A percentile compares a stretch with the other conserved stretches of the same genome.
These are phyloP conservation scores for Tetracladium maxilliforme DNA, from an alignment of 2,329 filamentous ascomycete genomes.

Conservation along the genomic window DNA sequence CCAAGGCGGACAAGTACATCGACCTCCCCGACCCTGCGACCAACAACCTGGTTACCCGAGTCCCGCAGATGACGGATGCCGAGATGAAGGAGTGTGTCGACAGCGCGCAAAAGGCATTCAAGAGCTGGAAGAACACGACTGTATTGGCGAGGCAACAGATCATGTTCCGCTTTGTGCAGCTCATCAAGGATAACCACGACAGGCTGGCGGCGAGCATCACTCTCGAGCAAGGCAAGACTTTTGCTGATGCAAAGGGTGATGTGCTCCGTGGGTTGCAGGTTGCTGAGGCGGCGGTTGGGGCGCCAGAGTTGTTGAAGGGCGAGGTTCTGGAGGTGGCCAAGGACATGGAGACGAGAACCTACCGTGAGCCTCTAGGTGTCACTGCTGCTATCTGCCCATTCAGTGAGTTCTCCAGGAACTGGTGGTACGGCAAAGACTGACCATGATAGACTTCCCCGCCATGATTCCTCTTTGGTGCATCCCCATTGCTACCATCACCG, in stretches of 20 bases:
- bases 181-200: constrained; percentile 78
- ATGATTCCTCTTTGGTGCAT: constrained; percentile 93
- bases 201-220: constrained; percentile 73
- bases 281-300: constrained; percentile 67
- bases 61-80: constrained; percentile 66
- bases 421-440: constrained; percentile 5
- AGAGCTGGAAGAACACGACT: constrained; percentile 57
- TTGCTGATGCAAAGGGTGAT: constrained; percentile 66
- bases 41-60: constrained; percentile 71
- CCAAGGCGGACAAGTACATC: constrained; percentile 57
- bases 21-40: constrained; percentile 73
- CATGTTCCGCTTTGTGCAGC: constrained; percentile 72
- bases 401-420: constrained; percentile 36
- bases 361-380: constrained; percentile 69
- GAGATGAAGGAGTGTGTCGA: constrained; percentile 65
- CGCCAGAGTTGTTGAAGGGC: constrained; percentile 69
- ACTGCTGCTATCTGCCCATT: constrained; percentile 79
- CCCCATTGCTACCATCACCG: constrained; percentile 69
- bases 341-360: constrained; percentile 80
- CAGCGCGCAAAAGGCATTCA: constrained; percentile 63
- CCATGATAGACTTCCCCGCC: constrained; percentile 77
- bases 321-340: constrained; percentile 76
- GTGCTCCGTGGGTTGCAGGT: constrained; percentile 74
- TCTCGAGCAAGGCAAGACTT: constrained; percentile 78
- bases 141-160: constrained; percentile 65